phyloP scores from a whole-genome alignment of 2,329 filamentous ascomycete species.

The Fusarium papillatum region DNA sequence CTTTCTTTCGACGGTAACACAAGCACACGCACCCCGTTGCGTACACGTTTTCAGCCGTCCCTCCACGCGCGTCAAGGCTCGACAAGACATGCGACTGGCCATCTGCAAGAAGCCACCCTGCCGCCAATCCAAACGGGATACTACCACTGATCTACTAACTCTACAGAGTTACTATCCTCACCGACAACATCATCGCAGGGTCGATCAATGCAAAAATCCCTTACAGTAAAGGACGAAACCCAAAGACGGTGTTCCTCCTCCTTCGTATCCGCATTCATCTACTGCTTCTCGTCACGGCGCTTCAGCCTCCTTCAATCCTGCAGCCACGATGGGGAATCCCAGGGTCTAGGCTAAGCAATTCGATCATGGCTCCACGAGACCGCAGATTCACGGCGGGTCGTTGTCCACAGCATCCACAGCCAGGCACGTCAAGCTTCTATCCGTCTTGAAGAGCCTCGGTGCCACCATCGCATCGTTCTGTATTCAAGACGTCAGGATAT shows the following conservation, averaged over 20 bases:
- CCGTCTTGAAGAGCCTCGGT: conserved; percentile 2
- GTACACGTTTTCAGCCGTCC: conserved; percentile 1
- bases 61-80: not conserved
- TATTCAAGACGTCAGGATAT: not conserved
- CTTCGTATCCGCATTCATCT: not conserved
- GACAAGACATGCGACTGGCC: not conserved
- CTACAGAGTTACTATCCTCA: not conserved
- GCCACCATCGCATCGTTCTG: not conserved
- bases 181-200: not conserved
- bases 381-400: conserved; percentile 4
- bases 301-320: conserved; percentile 27
- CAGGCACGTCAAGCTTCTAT: not conserved
- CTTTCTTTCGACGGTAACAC: not conserved
- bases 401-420: conserved; percentile 8
- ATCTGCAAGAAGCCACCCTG: not conserved
- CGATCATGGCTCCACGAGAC: conserved; percentile 28
- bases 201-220: conserved; percentile 1
- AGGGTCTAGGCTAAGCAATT: conserved; percentile 23
- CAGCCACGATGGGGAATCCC: conserved; percentile 25
- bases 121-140: conserved; percentile 15
- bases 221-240: not conserved
- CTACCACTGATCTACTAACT: not conserved
- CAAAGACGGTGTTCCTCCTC: not conserved
- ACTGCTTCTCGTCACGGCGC: not conserved
- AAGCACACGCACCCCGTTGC: not conserved